Conservation (phyloP, 495 filamentous ascomycete genomes). For the Cairneyella variabilis region DNA sequence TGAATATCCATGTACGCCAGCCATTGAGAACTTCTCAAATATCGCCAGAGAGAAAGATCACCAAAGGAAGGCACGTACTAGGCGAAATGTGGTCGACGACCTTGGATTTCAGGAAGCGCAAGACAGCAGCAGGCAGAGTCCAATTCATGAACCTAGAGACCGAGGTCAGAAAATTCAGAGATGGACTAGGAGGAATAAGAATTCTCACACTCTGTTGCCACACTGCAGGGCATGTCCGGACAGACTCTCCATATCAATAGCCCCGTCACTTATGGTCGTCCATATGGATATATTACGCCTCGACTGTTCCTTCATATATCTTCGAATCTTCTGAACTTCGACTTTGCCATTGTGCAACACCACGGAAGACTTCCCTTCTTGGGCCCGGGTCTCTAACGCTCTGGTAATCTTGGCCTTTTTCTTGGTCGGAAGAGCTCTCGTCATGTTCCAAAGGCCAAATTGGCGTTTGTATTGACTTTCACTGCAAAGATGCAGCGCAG, state of each 20-base stretch:
- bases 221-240: slow-evolving; percentile 19
- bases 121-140: slow-evolving; percentile 27
- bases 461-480: slow-evolving; percentile 37
- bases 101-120: slow-evolving; percentile 17
- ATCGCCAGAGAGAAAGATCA: not conserved
- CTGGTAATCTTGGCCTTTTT: slow-evolving; percentile 26
- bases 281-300: slow-evolving; percentile 14
- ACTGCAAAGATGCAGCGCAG: slow-evolving; percentile 19
- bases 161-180: slow-evolving; percentile 7
- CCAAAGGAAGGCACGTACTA: slow-evolving; percentile 1
- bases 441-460: slow-evolving; percentile 40
- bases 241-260: slow-evolving; percentile 24
- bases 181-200: not conserved
- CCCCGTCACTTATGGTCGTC: slow-evolving; percentile 7
- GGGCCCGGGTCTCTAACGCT: slow-evolving; percentile 18
- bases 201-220: slow-evolving; percentile 25
- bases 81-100: slow-evolving; percentile 21
- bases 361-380: slow-evolving; percentile 25
- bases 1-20: not conserved
- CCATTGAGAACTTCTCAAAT: not conserved
- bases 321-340: slow-evolving; percentile 32
- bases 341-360: slow-evolving; percentile 23
- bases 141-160: slow-evolving; percentile 30
- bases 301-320: slow-evolving; percentile 29
- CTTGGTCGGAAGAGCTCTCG: slow-evolving; percentile 28